These are phyloP conservation scores for Euphorbia corollata DNA, from an alignment of 441 rosid species.

Conservation along the genomic window DNA sequence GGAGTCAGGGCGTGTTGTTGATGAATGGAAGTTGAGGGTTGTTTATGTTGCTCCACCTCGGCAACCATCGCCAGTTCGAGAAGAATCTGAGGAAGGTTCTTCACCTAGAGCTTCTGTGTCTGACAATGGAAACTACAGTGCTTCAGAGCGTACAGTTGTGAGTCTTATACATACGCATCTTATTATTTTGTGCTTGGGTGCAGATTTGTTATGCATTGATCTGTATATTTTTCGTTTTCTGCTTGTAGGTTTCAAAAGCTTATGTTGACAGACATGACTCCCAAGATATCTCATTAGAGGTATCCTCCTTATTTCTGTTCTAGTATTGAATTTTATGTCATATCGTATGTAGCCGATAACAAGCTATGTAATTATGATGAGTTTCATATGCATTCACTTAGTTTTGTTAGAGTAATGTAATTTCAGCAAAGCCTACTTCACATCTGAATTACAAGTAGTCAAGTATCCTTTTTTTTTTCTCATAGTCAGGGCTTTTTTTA, in stretches of 20 bases:
- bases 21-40: slow-evolving; percentile 75
- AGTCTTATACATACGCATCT: slow-evolving; percentile 8
- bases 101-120: slow-evolving; percentile 49
- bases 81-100: slow-evolving; percentile 78
- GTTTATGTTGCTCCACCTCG: slow-evolving; percentile 60
- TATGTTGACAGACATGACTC: slow-evolving; percentile 38
- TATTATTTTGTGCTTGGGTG: neutral
- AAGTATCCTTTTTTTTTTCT: too few species aligned
- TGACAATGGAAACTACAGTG: slow-evolving; percentile 38
- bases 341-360: neutral
- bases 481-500: neutral
- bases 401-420: neutral
- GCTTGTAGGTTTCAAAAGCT: slow-evolving; percentile 43
- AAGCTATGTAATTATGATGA: too few species aligned
- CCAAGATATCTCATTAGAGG: slow-evolving; percentile 53
- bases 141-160: slow-evolving; percentile 22
- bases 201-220: too few species aligned
- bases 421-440: neutral
- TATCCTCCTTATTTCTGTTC: slow-evolving; percentile 15
- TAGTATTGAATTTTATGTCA: too few species aligned
- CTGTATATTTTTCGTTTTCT: neutral
- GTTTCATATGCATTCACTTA: neutral
- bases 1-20: slow-evolving; percentile 48
- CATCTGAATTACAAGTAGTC: neutral
- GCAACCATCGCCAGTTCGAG: slow-evolving; percentile 74